Percentiles rank a stretch among this genome's conserved stretches.
Evolutionary conservation across 306 rosid genomes (phyloP).

Genomic region (Leucaena leucocephala): DNA sequence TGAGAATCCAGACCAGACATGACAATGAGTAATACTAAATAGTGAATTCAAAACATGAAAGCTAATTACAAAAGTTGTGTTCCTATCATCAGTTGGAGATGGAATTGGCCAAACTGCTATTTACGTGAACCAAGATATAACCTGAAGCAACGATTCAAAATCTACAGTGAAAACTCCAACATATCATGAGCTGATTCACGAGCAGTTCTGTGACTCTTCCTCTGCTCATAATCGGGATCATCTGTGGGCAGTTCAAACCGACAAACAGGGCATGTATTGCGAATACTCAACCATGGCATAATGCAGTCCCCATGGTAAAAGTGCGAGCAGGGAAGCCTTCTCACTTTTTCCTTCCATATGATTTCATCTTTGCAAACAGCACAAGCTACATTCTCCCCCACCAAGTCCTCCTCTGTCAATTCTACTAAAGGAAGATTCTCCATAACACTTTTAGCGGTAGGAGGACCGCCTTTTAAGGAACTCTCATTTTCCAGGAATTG

Average conservation of each 20-base stretch:
- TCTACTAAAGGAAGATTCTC: conserved; percentile 77
- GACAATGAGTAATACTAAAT: conserved; percentile 31
- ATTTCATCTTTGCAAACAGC: conserved; percentile 82
- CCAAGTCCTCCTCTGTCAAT: conserved; percentile 59
- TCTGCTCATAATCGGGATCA: conserved; percentile 80
- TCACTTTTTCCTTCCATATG: conserved; percentile 66
- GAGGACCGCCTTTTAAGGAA: conserved; percentile 74
- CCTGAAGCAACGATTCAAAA: conserved; percentile 50
- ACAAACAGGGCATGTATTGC: conserved; percentile 90
- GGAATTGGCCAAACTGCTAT: conserved; percentile 46
- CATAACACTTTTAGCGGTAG: conserved; percentile 61
- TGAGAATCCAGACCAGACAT: conserved; percentile 28
- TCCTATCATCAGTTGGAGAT: conserved; percentile 40
- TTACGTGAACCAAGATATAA: conserved; percentile 42
- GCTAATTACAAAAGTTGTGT: conserved; percentile 39
- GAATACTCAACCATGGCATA: conserved; percentile 83
- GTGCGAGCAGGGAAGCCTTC: conserved; percentile 81
- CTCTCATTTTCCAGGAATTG: conserved; percentile 70
- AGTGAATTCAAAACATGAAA: conserved; percentile 32
- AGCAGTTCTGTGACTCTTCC: conserved; percentile 50
- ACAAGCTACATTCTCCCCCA: conserved; percentile 57
- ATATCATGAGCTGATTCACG: conserved; percentile 40
- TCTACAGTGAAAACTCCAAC: conserved; percentile 48
- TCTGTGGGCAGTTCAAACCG: conserved; percentile 86
- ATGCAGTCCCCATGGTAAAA: conserved; percentile 90